Conservation (phyloP, 495 filamentous ascomycete genomes). For the Trypethelium eluteriae region DNA sequence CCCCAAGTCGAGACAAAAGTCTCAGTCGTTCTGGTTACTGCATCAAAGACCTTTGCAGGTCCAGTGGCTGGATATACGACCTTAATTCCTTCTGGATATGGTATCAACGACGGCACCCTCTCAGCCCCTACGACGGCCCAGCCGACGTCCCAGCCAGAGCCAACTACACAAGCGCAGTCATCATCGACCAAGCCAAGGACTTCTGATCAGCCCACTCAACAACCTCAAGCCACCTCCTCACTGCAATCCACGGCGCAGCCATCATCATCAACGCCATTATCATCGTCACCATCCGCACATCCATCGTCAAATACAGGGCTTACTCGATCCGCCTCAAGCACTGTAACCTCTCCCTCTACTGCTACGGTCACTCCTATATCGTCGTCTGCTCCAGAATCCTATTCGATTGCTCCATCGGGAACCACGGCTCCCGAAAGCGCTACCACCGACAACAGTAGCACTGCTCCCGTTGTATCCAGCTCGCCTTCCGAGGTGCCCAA, state of each 20-base stretch:
- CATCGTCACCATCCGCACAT: not conserved
- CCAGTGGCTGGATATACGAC: conserved; percentile 19
- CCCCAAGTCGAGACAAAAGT: conserved; percentile 13
- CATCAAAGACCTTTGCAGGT: conserved; percentile 19
- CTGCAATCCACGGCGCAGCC: not conserved
- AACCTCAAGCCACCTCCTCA: not conserved
- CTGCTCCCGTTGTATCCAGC: not conserved
- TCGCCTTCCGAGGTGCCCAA: not conserved
- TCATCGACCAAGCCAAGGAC: not conserved
- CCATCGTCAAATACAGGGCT: not conserved
- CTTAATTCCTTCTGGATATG: not conserved
- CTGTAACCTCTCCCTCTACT: not conserved
- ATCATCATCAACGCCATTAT: not conserved
- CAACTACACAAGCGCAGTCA: not conserved
- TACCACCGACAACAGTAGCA: not conserved
- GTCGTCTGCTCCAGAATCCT: not conserved
- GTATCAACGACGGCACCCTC: conserved; percentile 2
- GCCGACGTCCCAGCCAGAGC: not conserved
- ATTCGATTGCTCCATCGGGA: not conserved
- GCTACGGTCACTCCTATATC: not conserved
- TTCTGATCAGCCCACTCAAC: not conserved
- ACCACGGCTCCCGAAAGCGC: not conserved
- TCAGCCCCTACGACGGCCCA: not conserved
- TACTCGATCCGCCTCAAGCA: not conserved
- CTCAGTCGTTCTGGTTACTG: conserved; percentile 22